phyloP scores from a whole-genome alignment of 2,329 filamentous ascomycete species.

The Podosphaera fusca region DNA sequence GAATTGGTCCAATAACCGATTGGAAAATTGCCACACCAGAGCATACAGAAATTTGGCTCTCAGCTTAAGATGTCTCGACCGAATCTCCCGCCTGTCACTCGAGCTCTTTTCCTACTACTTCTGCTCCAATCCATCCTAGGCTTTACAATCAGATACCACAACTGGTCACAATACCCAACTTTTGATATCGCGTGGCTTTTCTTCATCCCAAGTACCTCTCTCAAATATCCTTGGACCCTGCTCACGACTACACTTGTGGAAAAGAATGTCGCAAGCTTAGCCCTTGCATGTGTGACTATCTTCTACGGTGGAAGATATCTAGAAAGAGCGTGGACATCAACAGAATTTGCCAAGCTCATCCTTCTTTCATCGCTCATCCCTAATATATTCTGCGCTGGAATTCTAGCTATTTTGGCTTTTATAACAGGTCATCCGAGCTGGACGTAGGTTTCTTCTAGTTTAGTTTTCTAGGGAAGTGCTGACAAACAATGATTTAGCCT shows the following conservation, averaged over 20 bases:
- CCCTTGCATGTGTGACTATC: conserved; percentile 53
- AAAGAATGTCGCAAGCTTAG: conserved; percentile 71
- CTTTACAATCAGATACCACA: conserved; percentile 49
- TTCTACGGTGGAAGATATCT: conserved; percentile 89
- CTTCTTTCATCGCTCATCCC: conserved; percentile 55
- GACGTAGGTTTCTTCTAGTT: conserved; percentile 31
- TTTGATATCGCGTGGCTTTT: conserved; percentile 70
- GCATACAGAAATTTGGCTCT: too few relatives aligned
- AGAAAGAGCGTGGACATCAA: conserved; percentile 84
- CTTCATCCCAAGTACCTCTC: conserved; percentile 59
- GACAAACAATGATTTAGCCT: conserved; percentile 24
- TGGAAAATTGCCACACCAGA: too few relatives aligned
- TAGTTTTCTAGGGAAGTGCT: conserved; percentile 2
- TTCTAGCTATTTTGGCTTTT: conserved; percentile 52
- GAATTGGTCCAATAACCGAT: too few relatives aligned
- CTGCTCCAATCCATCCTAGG: conserved; percentile 63
- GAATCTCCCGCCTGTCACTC: conserved; percentile 81
- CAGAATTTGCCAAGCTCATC: conserved; percentile 79
- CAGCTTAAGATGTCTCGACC: conserved; percentile 27
- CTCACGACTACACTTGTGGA: conserved; percentile 72
- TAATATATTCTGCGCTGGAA: conserved; percentile 50
- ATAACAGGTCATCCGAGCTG: conserved; percentile 42
- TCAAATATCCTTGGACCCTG: conserved; percentile 86
- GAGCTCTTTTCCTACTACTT: conserved; percentile 53
- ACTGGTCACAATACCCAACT: conserved; percentile 37